Conservation (phyloP, 768 basidiomycete genomes). For the Amanita polypyramis region DNA sequence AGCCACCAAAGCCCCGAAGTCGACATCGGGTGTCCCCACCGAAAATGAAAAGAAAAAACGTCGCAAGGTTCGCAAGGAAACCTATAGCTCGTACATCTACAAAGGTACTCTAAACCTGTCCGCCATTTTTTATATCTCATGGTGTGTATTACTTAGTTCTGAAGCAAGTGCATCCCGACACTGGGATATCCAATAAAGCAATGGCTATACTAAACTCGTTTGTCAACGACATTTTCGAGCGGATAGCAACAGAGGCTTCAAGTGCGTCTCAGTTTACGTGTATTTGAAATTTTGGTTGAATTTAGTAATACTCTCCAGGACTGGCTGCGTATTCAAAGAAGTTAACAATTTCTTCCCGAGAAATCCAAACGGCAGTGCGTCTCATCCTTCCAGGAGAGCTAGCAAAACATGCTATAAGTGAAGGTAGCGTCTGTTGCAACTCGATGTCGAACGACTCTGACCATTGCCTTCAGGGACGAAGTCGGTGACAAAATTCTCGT, state of each 20-base stretch:
- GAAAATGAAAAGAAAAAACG: conserved; percentile 74
- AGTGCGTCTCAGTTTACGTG: conserved; percentile 31
- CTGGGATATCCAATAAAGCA: conserved; percentile 87
- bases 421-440: conserved; percentile 18
- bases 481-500: conserved; percentile 28
- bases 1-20: conserved; percentile 32
- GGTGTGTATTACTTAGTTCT: conserved; percentile 37
- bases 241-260: conserved; percentile 65
- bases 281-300: not conserved
- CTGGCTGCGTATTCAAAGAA: conserved; percentile 84
- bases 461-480: conserved; percentile 5
- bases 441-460: conserved; percentile 18
- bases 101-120: conserved; percentile 38
- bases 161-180: conserved; percentile 90
- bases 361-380: conserved; percentile 80
- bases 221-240: conserved; percentile 79
- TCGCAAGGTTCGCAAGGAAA: conserved; percentile 73
- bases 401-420: conserved; percentile 82
- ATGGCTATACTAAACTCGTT: conserved; percentile 81
- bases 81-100: conserved; percentile 81
- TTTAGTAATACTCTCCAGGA: conserved; percentile 29
- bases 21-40: conserved; percentile 24
- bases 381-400: conserved; percentile 80
- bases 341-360: conserved; percentile 85
- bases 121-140: not conserved